Evolutionary conservation across 768 basidiomycete species (phyloP).

Genomic region (Boletus sp.): DNA sequence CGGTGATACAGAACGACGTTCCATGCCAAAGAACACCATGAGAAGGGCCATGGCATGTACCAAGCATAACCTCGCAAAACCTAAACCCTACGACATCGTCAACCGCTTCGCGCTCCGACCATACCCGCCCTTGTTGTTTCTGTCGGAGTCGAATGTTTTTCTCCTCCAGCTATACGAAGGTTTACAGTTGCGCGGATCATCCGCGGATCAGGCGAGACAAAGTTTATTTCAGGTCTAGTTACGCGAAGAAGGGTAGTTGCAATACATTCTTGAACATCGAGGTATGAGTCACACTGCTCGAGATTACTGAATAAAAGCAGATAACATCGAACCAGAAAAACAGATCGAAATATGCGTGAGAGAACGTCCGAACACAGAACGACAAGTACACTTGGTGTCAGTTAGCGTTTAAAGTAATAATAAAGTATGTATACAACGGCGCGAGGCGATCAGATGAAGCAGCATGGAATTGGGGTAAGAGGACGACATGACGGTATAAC

Average conservation of each 20-base stretch:
- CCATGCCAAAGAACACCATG: neutral
- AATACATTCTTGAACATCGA: slow-evolving; percentile 1
- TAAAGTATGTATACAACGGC: slow-evolving; percentile 28
- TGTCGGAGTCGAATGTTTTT: slow-evolving; percentile 28
- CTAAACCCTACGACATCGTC: too few species aligned
- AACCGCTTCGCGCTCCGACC: slow-evolving; percentile 3
- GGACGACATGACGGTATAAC: slow-evolving; percentile 8
- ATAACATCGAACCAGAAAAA: slow-evolving; percentile 4
- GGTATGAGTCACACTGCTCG: slow-evolving; percentile 9
- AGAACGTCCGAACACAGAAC: slow-evolving; percentile 4
- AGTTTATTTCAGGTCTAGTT: slow-evolving; percentile 10
- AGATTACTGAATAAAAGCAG: slow-evolving; percentile 9
- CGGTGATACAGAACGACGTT: neutral
- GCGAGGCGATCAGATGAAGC: slow-evolving; percentile 19
- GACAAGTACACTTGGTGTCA: slow-evolving; percentile 18
- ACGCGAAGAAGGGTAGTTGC: slow-evolving; percentile 9
- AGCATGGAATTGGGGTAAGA: slow-evolving; percentile 4
- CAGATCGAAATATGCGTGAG: slow-evolving; percentile 2
- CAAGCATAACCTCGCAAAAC: neutral
- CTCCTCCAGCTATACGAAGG: slow-evolving; percentile 7
- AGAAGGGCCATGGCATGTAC: too few species aligned
- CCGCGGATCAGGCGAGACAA: slow-evolving; percentile 22
- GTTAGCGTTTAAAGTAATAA: slow-evolving; percentile 34
- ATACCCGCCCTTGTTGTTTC: neutral
- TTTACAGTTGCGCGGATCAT: slow-evolving; percentile 26